Percentiles rank a stretch among this genome's conserved stretches.
Evolutionary conservation across 2,329 filamentous ascomycete species (phyloP).

Genomic region (Lomentospora prolificans): DNA sequence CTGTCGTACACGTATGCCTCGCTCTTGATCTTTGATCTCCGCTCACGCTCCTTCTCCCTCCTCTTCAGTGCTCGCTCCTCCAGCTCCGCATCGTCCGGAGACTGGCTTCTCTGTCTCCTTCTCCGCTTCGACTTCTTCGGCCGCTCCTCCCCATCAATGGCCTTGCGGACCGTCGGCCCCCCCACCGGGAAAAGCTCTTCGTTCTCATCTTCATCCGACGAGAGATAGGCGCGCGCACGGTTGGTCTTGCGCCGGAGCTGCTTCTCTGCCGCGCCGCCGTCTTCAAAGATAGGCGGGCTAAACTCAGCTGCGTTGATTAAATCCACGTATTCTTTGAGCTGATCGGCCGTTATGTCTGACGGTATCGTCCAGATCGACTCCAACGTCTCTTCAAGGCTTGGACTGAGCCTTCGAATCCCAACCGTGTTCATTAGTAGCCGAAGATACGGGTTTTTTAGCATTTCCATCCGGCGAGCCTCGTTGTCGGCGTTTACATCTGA

Average conservation of each 20-base stretch:
- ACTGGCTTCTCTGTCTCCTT: conserved; percentile 26
- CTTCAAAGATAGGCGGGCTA: conserved; percentile 66
- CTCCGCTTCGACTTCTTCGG: conserved; percentile 38
- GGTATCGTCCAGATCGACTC: conserved; percentile 75
- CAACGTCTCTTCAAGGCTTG: conserved; percentile 54
- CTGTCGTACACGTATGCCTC: conserved; percentile 70
- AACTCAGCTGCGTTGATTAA: conserved; percentile 71
- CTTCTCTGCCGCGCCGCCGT: conserved; percentile 64
- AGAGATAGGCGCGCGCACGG: conserved; percentile 45
- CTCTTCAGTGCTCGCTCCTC: conserved; percentile 53
- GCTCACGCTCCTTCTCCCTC: conserved; percentile 63
- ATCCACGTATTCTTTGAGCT: conserved; percentile 59
- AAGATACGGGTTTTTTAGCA: conserved; percentile 84
- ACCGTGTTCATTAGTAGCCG: conserved; percentile 73
- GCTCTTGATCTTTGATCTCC: conserved; percentile 73
- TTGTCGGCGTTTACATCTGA: conserved; percentile 54
- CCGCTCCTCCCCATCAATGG: conserved; percentile 46
- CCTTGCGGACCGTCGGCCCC: conserved; percentile 49
- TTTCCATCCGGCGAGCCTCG: conserved; percentile 56
- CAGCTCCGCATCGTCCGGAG: conserved; percentile 50
- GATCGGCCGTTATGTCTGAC: conserved; percentile 48
- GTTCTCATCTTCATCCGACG: conserved; percentile 44
- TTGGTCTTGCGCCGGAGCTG: conserved; percentile 60
- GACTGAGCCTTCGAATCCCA: conserved; percentile 52
- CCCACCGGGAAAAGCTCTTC: conserved; percentile 60